These are phyloP conservation scores for Aspergillus cejpii DNA, from an alignment of 2,329 filamentous ascomycete genomes.

Conservation along the genomic window DNA sequence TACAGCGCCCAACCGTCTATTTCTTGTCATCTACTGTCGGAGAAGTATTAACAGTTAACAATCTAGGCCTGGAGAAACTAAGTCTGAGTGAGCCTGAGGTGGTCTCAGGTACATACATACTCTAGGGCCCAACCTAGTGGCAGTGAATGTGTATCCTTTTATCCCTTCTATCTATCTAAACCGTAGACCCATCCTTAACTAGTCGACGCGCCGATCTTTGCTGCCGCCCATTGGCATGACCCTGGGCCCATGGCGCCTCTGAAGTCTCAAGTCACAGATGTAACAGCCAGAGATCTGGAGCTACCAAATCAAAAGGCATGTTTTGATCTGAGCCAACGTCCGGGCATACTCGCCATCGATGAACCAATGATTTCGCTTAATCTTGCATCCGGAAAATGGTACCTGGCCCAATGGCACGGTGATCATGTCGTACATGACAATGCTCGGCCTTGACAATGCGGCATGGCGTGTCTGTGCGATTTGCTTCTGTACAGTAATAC, in stretches of 20 bases:
- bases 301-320: background rate
- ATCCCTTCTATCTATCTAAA: background rate
- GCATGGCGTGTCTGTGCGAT: background rate
- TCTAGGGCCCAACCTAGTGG: background rate
- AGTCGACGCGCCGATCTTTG: background rate
- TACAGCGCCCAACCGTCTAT: background rate
- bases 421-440: background rate
- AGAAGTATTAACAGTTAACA: background rate
- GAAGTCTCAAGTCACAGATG: constrained; percentile 1
- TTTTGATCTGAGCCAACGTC: background rate
- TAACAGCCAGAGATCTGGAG: background rate
- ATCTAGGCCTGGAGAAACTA: background rate
- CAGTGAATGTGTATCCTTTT: background rate
- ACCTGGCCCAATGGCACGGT: background rate
- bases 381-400: background rate
- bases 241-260: background rate
- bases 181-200: background rate
- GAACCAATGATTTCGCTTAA: background rate
- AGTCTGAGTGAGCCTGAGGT: background rate
- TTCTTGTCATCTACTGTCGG: too few species aligned
- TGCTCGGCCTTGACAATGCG: background rate
- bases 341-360: background rate
- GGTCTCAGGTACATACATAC: background rate
- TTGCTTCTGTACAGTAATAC: background rate
- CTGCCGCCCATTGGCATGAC: background rate